Evolutionary conservation across 1,139 yeast genomes (phyloP).

Genomic region (Protomyces arabidopsidicola): DNA sequence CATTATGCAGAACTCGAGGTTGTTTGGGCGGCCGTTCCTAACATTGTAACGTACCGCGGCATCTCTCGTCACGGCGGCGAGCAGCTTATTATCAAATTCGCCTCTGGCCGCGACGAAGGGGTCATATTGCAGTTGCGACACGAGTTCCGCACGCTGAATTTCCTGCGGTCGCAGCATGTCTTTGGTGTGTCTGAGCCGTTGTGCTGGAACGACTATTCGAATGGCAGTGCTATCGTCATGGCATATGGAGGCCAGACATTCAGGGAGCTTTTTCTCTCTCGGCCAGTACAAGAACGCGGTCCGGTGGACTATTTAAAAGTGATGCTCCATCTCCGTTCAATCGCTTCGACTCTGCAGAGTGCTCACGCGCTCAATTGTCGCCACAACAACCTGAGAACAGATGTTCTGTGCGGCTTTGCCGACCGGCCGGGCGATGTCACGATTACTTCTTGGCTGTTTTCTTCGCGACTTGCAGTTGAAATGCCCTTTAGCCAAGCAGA

Average conservation of each 20-base stretch:
- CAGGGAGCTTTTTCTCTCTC: not conserved
- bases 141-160: not conserved
- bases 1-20: not conserved
- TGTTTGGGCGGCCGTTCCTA: not conserved
- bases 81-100: not conserved
- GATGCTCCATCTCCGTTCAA: not conserved
- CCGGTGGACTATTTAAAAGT: not conserved
- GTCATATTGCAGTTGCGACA: not conserved
- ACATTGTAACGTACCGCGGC: not conserved
- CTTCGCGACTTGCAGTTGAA: slow-evolving; percentile 12
- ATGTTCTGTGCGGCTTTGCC: not conserved
- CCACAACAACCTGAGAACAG: slow-evolving; percentile 22
- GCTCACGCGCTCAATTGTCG: slow-evolving; percentile 4
- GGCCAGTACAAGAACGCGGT: not conserved
- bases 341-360: not conserved
- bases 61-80: not conserved
- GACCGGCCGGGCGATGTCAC: not conserved
- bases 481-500: not conserved
- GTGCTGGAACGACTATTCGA: not conserved
- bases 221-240: not conserved
- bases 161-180: not conserved
- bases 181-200: not conserved
- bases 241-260: not conserved
- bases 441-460: slow-evolving; percentile 18
- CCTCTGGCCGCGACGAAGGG: not conserved